phyloP scores from a whole-genome alignment of 345 rosid species.

The Lepidium didymum region DNA sequence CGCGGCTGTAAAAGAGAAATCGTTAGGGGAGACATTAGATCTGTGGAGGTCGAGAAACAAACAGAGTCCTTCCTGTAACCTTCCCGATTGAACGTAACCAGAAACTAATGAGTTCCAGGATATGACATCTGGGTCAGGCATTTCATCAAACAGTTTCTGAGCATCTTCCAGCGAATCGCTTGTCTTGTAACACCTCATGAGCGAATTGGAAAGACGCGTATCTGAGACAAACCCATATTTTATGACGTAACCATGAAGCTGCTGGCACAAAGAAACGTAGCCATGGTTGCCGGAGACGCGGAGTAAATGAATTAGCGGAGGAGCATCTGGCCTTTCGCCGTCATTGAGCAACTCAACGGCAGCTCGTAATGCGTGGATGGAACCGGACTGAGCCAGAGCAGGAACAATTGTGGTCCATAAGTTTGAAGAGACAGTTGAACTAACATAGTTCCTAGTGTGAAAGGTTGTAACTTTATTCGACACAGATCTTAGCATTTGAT shows the following conservation, averaged over 20 bases:
- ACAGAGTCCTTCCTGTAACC: constrained; percentile 37
- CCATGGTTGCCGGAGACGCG: constrained; percentile 48
- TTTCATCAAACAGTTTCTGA: constrained; percentile 62
- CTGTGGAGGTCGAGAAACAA: constrained; percentile 50
- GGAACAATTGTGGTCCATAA: constrained; percentile 23
- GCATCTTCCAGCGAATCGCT: constrained; percentile 34
- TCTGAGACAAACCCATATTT: constrained; percentile 58
- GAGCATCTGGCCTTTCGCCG: constrained; percentile 31
- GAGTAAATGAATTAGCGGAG: constrained; percentile 43
- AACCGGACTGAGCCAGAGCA: constrained; percentile 26
- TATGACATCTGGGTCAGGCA: constrained; percentile 55
- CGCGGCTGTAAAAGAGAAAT: constrained; percentile 58
- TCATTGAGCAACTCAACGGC: constrained; percentile 32
- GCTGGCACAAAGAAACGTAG: constrained; percentile 36
- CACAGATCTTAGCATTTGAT: constrained; percentile 28
- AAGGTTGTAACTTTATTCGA: constrained; percentile 6
- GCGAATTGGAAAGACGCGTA: constrained; percentile 45
- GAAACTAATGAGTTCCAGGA: constrained; percentile 78
- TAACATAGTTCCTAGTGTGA: background rate
- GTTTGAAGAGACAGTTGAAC: background rate
- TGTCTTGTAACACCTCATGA: constrained; percentile 40
- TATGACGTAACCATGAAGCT: constrained; percentile 49
- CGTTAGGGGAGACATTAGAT: constrained; percentile 40
- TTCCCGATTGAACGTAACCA: constrained; percentile 46
- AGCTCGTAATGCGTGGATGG: constrained; percentile 17